A percentile compares a stretch with the other conserved stretches of the same genome.
Evolutionary conservation across 192 early-diverging fungal genomes (phyloP).

Genomic region (Coemansia sp.): DNA sequence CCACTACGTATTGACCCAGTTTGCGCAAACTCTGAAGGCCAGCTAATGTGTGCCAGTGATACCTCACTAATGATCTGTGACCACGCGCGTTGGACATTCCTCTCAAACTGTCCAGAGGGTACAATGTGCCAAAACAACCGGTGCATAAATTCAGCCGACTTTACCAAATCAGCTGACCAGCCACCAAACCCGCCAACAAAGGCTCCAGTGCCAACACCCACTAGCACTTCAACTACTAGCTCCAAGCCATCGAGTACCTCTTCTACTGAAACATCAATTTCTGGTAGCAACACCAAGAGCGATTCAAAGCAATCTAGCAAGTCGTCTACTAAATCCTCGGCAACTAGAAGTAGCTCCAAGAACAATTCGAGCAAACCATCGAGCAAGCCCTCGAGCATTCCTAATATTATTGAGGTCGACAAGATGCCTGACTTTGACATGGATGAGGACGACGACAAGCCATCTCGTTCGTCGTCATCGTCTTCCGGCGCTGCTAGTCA

Average conservation of each 20-base stretch:
- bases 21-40: neutral
- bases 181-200: neutral
- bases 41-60: neutral
- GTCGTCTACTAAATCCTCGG: neutral
- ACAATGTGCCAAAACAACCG: neutral
- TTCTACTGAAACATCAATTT: neutral
- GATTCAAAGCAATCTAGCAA: neutral
- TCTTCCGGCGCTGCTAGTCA: neutral
- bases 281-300: neutral
- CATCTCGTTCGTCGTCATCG: too few relatives aligned
- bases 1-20: neutral
- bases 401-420: neutral
- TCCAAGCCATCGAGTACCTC: neutral
- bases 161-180: neutral
- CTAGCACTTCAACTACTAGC: neutral
- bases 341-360: neutral
- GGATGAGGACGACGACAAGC: neutral
- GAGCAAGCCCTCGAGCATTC: neutral
- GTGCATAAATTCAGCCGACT: neutral
- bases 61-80: neutral
- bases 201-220: neutral
- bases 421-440: neutral
- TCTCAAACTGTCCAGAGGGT: conserved; percentile 10
- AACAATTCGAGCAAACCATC: neutral
- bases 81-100: neutral